These are phyloP conservation scores for Bacidia gigantensis DNA, from an alignment of 495 filamentous ascomycete species.

Conservation along the genomic window DNA sequence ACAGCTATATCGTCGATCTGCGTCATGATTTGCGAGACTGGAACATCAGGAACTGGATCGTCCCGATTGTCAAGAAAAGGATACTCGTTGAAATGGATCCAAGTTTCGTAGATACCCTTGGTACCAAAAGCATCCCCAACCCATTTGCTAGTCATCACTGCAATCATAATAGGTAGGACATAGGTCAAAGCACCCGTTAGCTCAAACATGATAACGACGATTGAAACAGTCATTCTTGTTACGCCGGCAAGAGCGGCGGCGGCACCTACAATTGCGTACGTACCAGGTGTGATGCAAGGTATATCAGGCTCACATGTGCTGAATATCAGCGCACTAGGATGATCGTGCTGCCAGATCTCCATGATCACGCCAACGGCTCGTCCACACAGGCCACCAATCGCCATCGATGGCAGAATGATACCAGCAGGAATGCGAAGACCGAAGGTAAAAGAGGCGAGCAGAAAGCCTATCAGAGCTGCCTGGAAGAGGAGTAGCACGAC, in stretches of 20 bases:
- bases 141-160: slow-evolving; percentile 98
- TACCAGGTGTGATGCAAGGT: slow-evolving; percentile 83
- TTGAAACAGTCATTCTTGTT: slow-evolving; percentile 93
- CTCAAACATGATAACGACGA: slow-evolving; percentile 99
- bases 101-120: slow-evolving; percentile 91
- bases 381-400: slow-evolving; percentile 86
- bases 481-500: slow-evolving; percentile 69
- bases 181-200: slow-evolving; percentile 92
- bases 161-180: slow-evolving; percentile 97
- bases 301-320: slow-evolving; percentile 71
- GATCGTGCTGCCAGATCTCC: slow-evolving; percentile 72
- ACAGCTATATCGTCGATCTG: slow-evolving; percentile 79
- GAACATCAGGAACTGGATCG: slow-evolving; percentile 73
- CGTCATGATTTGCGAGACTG: slow-evolving; percentile 78
- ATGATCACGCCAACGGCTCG: slow-evolving; percentile 79
- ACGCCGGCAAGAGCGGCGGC: slow-evolving; percentile 92
- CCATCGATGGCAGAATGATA: slow-evolving; percentile 95
- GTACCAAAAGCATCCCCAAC: slow-evolving; percentile 92
- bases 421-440: slow-evolving; percentile 94
- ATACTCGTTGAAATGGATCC: slow-evolving; percentile 94
- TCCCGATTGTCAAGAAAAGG: slow-evolving; percentile 92
- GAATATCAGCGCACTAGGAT: slow-evolving; percentile 68
- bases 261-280: slow-evolving; percentile 92
- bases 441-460: slow-evolving; percentile 80
- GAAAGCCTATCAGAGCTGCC: slow-evolving; percentile 68